phyloP scores from a whole-genome alignment of 768 basidiomycete species.

The Chlorophyllum brunneum region DNA sequence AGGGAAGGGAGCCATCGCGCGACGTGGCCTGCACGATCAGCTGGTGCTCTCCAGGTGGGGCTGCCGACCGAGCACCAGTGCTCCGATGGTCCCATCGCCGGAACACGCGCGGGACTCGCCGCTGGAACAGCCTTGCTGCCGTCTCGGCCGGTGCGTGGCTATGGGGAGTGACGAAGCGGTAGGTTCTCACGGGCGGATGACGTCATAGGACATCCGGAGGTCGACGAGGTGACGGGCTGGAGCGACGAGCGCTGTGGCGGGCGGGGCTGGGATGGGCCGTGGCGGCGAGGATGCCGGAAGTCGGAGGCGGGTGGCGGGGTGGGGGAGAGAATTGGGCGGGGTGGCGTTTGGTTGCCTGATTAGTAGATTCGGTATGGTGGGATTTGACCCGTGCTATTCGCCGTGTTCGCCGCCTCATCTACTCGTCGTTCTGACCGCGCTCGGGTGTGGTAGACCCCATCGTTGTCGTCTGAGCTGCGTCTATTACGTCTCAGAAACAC shows the following conservation, averaged over 20 bases:
- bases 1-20: no score
- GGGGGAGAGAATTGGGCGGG: background rate
- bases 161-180: background rate
- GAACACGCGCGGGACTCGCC: background rate
- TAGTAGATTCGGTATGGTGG: no score
- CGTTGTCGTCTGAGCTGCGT: background rate
- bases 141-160: constrained; percentile 4
- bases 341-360: constrained; percentile 1
- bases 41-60: background rate
- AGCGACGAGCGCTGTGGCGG: background rate
- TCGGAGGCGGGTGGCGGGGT: background rate
- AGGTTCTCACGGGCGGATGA: constrained; percentile 3
- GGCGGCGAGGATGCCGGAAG: background rate
- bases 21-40: background rate
- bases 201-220: constrained; percentile 8
- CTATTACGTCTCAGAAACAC: background rate
- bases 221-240: background rate
- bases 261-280: background rate
- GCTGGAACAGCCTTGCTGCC: background rate
- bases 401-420: constrained; percentile 5
- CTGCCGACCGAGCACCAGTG: no score
- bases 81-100: no score
- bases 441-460: background rate
- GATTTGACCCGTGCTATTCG: constrained; percentile 8
- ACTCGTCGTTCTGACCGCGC: no score